phyloP scores from a whole-genome alignment of 2,329 filamentous ascomycete species.

The Orbilia quercus region DNA sequence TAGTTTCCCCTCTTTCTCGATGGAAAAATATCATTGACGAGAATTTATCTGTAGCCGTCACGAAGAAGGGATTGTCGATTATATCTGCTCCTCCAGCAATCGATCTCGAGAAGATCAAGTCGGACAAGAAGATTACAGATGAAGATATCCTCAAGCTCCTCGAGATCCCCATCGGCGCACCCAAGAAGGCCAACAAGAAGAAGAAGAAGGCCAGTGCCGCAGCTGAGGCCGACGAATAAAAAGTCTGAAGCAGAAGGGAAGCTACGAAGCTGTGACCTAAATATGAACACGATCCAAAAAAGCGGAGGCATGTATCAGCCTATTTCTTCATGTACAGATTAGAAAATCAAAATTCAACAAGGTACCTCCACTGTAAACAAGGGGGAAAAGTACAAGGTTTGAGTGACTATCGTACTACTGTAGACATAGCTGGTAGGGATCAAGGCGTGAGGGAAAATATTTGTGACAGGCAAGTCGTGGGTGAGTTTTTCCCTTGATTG shows the following conservation, averaged over 20 bases:
- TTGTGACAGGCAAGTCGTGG: constrained; percentile 22
- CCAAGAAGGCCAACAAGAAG: constrained; percentile 91
- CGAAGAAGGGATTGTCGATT: constrained; percentile 94
- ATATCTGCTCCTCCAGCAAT: constrained; percentile 79
- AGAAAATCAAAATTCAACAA: constrained; percentile 36
- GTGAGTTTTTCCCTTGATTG: constrained; percentile 30
- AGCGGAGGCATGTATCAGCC: constrained; percentile 11
- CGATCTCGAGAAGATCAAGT: constrained; percentile 85
- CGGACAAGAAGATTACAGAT: constrained; percentile 97
- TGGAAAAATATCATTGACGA: too few relatives aligned
- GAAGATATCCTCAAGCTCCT: constrained; percentile 95
- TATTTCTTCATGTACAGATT: constrained; percentile 52
- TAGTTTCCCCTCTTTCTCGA: constrained; percentile 58
- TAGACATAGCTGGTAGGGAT: constrained; percentile 11
- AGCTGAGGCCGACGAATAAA: constrained; percentile 34
- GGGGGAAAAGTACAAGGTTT: constrained; percentile 4
- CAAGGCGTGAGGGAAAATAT: constrained; percentile 16
- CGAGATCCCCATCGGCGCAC: constrained; percentile 81
- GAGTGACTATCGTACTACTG: constrained; percentile 10
- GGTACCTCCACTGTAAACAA: constrained; percentile 43
- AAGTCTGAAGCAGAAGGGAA: neutral
- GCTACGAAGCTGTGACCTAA: constrained; percentile 2
- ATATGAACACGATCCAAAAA: constrained; percentile 22
- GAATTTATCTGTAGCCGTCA: constrained; percentile 83
- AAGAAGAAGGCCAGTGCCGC: constrained; percentile 77